Percentiles rank a stretch among this genome's conserved stretches.
Evolutionary conservation across 805 yeast genomes (phyloP).

Genomic region (Saccharomyces eubayanus): DNA sequence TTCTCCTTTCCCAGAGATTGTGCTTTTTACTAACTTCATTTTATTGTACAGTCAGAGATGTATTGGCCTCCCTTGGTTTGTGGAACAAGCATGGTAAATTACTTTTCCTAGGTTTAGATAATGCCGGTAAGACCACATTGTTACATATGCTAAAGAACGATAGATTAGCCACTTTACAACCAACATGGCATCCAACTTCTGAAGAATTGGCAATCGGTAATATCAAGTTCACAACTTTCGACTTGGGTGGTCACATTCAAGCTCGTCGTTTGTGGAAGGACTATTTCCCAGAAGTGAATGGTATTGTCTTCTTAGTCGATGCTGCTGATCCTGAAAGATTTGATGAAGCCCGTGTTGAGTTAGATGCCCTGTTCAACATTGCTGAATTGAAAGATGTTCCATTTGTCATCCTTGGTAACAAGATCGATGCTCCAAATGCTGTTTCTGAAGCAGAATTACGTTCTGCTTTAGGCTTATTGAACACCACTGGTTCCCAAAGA

Average conservation of each 20-base stretch:
- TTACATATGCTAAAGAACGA: slow-evolving; percentile 86
- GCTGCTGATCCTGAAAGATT: slow-evolving; percentile 95
- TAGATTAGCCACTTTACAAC: slow-evolving; percentile 94
- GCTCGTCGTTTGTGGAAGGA: slow-evolving; percentile 99
- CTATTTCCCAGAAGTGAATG: slow-evolving; percentile 98
- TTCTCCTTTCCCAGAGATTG: background rate
- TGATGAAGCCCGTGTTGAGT: slow-evolving; percentile 88
- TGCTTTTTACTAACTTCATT: slow-evolving; percentile 8
- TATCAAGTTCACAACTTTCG: slow-evolving; percentile 95
- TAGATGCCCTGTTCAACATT: slow-evolving; percentile 85
- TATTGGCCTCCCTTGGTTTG: slow-evolving; percentile 68
- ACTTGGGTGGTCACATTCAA: slow-evolving; percentile 96
- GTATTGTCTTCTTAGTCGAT: slow-evolving; percentile 92
- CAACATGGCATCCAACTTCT: slow-evolving; percentile 97
- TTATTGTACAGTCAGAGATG: slow-evolving; percentile 49
- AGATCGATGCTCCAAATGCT: slow-evolving; percentile 89
- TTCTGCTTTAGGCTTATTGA: slow-evolving; percentile 77
- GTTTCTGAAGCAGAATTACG: slow-evolving; percentile 92
- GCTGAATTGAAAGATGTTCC: slow-evolving; percentile 89
- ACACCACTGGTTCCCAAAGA: slow-evolving; percentile 80
- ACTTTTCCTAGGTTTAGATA: slow-evolving; percentile 90
- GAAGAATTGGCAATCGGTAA: slow-evolving; percentile 96
- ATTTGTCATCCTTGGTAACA: slow-evolving; percentile 89
- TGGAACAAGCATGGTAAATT: slow-evolving; percentile 95
- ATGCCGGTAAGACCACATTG: slow-evolving; percentile 93